A percentile compares a stretch with the other conserved stretches of the same genome.
Evolutionary conservation across 1,139 yeast genomes (phyloP).

Genomic region (Suhomyces choctaworum): DNA sequence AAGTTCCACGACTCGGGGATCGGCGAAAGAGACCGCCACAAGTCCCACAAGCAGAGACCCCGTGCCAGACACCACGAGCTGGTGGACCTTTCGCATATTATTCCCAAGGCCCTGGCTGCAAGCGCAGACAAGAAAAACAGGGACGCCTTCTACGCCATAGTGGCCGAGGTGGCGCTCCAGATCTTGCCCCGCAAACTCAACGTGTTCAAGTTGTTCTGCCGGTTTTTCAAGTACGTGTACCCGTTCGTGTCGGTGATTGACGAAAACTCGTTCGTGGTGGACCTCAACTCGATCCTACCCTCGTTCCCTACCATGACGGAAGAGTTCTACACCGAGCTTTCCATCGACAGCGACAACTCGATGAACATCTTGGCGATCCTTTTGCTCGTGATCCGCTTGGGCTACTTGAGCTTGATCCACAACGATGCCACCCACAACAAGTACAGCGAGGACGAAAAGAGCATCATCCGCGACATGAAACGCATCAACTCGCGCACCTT

Average conservation of each 20-base stretch:
- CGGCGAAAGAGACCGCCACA: neutral
- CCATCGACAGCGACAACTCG: slow-evolving; percentile 34
- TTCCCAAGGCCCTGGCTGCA: slow-evolving; percentile 26
- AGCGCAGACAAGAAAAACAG: slow-evolving; percentile 20
- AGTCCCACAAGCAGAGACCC: neutral
- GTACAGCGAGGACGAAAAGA: slow-evolving; percentile 30
- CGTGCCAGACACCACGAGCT: slow-evolving; percentile 1
- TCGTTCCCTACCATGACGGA: slow-evolving; percentile 28
- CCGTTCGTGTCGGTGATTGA: slow-evolving; percentile 43
- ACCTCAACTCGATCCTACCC: slow-evolving; percentile 27
- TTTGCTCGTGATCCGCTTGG: slow-evolving; percentile 35
- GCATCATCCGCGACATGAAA: slow-evolving; percentile 29
- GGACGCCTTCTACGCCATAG: slow-evolving; percentile 30
- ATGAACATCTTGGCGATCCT: slow-evolving; percentile 34
- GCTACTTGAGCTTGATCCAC: slow-evolving; percentile 44
- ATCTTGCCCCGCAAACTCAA: slow-evolving; percentile 35
- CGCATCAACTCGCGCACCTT: slow-evolving; percentile 25
- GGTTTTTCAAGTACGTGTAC: slow-evolving; percentile 42
- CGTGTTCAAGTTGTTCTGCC: slow-evolving; percentile 31
- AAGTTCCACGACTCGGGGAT: neutral
- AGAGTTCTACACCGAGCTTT: slow-evolving; percentile 22
- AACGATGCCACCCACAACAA: slow-evolving; percentile 33
- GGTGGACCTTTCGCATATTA: slow-evolving; percentile 13
- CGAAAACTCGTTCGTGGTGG: slow-evolving; percentile 30
- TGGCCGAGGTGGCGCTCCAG: slow-evolving; percentile 29